Base-by-base conservation (phyloP, 257 asterid genomes). In the Nicotiana tomentosiformis region DNA sequence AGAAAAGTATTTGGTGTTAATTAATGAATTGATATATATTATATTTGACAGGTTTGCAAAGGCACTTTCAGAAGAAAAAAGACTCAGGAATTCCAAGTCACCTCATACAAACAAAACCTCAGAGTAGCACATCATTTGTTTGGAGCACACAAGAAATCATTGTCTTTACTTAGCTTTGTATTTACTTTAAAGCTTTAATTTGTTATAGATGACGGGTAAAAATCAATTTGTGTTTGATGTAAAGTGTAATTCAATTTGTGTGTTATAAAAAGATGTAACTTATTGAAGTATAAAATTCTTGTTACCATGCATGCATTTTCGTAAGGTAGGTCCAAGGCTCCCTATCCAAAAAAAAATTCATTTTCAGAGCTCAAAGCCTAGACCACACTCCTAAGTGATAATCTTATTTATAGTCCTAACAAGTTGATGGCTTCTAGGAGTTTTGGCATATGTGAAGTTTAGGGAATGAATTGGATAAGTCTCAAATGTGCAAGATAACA, bases 11-110 rank as follows among this genome's bases (percentile, higher is more conserved):
- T 53, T 15, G n/a, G 58, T 53, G 58, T 12, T 53, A 53, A 53
- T 53, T 14, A 53, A 1, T 53, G 30, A n/a, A 58, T 17, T 57
- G 1, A 26, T 30, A 10, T n/a, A 58, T 10, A 15, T 39, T 60
- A 30, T 76, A 0, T 62, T 60, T 60, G 15, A 9, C 6, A 87
- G 89, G 83, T 87, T 87, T 39, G 87, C 87, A 7, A 87, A 74
- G 57, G 15, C 82, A n/a, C 83, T 87, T 23, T 84, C 86, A 0
- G 15, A 82, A 2, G 87, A 87, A 76, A 87, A 65, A 61, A 78
- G 77, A 46, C 72, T 84, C 10, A 64, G 87, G 37, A 74, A 84
- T 33, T 30, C 37, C 4, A 84, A 23, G 12, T 86, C 88, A 32
- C 83, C 83, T 0, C 4, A 77, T 53, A 68, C 77, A 49, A 43